phyloP scores from a whole-genome alignment of 2,329 filamentous ascomycete species.

The Penicillium sp. region DNA sequence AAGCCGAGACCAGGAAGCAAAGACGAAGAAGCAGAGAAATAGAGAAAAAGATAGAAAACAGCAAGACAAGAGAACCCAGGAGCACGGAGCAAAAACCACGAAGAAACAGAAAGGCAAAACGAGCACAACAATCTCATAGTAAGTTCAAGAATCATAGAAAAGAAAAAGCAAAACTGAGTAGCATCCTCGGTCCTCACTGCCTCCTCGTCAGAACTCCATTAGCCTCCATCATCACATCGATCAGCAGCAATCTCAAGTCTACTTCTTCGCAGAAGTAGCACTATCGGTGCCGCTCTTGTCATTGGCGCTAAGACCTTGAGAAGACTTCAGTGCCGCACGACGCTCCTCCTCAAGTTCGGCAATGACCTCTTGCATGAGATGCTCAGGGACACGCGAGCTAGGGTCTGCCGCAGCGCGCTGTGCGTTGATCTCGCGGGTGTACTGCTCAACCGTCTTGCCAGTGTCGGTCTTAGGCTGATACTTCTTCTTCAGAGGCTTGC shows the following conservation, averaged over 20 bases:
- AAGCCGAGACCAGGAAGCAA: neutral
- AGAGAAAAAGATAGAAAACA: too few species aligned
- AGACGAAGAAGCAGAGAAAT: neutral
- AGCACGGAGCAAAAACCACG: too few species aligned
- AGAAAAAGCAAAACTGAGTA: neutral
- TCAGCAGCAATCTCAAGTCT: neutral
- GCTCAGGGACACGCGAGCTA: neutral
- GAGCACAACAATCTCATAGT: too few species aligned
- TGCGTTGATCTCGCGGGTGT: constrained; percentile 3
- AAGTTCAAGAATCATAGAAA: too few species aligned
- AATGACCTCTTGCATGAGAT: constrained; percentile 1
- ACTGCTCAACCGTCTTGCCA: constrained; percentile 6
- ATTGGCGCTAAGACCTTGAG: neutral
- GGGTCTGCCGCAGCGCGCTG: neutral
- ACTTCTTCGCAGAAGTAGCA: neutral
- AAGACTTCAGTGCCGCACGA: neutral
- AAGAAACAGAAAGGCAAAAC: too few species aligned
- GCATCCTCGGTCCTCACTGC: neutral
- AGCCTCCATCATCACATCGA: neutral
- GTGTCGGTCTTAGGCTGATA: constrained; percentile 4
- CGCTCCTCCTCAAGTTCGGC: constrained; percentile 2
- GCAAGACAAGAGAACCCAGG: too few species aligned
- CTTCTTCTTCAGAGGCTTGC: constrained; percentile 5
- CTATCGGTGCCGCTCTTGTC: neutral
- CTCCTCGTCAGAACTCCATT: neutral